Percentiles rank a stretch among this genome's conserved stretches.
Evolutionary conservation across 2,329 filamentous ascomycete genomes (phyloP).

Genomic region (Cladosporium sp.): DNA sequence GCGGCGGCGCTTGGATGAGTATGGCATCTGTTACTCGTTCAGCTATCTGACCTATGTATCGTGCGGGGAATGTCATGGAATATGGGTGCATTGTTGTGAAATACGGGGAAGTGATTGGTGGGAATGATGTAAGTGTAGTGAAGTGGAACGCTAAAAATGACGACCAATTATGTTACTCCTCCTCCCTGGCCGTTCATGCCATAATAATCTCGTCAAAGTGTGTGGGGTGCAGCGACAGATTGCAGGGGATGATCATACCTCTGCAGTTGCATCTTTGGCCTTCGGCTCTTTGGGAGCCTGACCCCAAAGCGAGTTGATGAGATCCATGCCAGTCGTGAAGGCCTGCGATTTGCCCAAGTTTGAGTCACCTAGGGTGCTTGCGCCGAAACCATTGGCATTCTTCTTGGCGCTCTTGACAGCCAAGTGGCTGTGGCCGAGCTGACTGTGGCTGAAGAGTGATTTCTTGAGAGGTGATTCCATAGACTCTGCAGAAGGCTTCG

Average conservation of each 20-base stretch:
- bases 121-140: slow-evolving; percentile 3
- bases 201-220: neutral
- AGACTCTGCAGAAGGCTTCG: slow-evolving; percentile 34
- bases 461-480: slow-evolving; percentile 65
- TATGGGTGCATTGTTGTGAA: neutral
- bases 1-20: slow-evolving; percentile 27
- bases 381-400: slow-evolving; percentile 16
- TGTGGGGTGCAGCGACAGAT: neutral
- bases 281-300: slow-evolving; percentile 53
- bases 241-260: slow-evolving; percentile 67
- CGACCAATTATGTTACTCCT: slow-evolving; percentile 15
- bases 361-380: slow-evolving; percentile 15
- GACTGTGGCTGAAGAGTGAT: slow-evolving; percentile 71
- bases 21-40: slow-evolving; percentile 30
- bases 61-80: neutral
- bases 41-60: slow-evolving; percentile 25
- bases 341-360: slow-evolving; percentile 45
- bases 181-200: slow-evolving; percentile 18
- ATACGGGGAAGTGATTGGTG: neutral
- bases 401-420: slow-evolving; percentile 32
- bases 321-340: slow-evolving; percentile 84
- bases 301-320: slow-evolving; percentile 93
- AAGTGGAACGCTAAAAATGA: slow-evolving; percentile 20
- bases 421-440: slow-evolving; percentile 30
- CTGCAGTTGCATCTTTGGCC: slow-evolving; percentile 53